These are phyloP conservation scores for Aulographum hederae DNA, from an alignment of 2,329 filamentous ascomycete genomes.

Conservation along the genomic window DNA sequence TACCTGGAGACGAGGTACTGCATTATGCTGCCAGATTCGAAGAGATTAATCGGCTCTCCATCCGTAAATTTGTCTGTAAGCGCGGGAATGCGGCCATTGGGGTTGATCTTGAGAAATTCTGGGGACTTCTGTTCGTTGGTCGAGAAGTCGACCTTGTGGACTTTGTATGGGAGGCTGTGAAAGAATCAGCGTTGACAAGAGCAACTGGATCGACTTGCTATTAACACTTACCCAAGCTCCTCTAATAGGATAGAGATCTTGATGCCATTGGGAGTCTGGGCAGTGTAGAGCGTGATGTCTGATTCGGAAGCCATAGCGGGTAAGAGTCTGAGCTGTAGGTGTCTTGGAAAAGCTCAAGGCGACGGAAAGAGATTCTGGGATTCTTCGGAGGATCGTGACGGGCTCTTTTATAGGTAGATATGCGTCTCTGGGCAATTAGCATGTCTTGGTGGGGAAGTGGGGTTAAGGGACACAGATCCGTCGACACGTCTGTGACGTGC, in stretches of 20 bases:
- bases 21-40: conserved; percentile 28
- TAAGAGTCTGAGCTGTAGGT: not conserved
- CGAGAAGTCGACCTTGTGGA: conserved; percentile 49
- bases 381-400: no score
- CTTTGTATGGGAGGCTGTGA: conserved; percentile 50
- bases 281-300: conserved; percentile 66
- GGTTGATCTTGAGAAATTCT: conserved; percentile 85
- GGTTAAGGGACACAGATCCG: no score
- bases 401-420: no score
- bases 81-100: conserved; percentile 81
- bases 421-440: no score
- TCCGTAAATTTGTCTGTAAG: conserved; percentile 54
- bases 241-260: conserved; percentile 77
- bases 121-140: conserved; percentile 68
- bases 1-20: conserved; percentile 26
- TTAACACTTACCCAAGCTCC: conserved; percentile 45
- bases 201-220: not conserved
- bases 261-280: conserved; percentile 73
- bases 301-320: conserved; percentile 17
- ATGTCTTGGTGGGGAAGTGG: no score
- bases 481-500: no score
- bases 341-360: no score
- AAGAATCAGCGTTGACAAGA: not conserved
- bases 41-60: conserved; percentile 13
- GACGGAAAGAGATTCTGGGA: no score